Evolutionary conservation across 2,329 filamentous ascomycete species (phyloP), one percentile per base, ranked within the genome.

Genomic region (Thermothelomyces thermophilus): DNA sequence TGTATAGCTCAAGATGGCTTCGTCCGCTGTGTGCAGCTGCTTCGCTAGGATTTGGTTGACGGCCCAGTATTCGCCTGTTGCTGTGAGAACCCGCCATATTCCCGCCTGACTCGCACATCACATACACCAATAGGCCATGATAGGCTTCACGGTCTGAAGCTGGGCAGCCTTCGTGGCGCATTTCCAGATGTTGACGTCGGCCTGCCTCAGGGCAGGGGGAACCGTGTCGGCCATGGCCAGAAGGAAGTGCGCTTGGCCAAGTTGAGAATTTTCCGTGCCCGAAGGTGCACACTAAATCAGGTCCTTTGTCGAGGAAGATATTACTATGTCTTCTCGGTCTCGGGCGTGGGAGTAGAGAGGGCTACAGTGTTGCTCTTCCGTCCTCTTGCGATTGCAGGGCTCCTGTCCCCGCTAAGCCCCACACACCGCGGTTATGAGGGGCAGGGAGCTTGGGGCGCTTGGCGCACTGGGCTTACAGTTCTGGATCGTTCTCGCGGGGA

Each of bases 111-210:
- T 11, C 3, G 26, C 9, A 13, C 22, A 41, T 9, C 19, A 77
- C 85, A 64, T 77, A 95, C 91, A 93, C 90, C 91, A 97, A 68
- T 97, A 98, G 56, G 90, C 79, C 59, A 97, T 79, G 52, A 93
- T 87, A 8, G 93, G 93, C 68, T 91, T 93, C 63, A 83, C 80
- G 52, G 78, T 78, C 66, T 91, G 86, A 42, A 98, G 79, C 72
- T 98, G 91, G 31, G 81, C 79, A 30, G 89, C 91, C 62, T 91
- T 83, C 48, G 84, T 78, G 55, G 90, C 83, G 67, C 94, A 96
- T 53, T 89, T 87, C 58, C 59, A 67, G 46, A 68, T 62, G 56
- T 82, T 83, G 63, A 95, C 82, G 65, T 95, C 90, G 52, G 87
- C 83, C 50, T 83, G 74, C 71, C 86, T 90, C 62, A 98, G 76